Base-by-base conservation (phyloP, 129 eudicot species). In the Glebionis coronaria region DNA sequence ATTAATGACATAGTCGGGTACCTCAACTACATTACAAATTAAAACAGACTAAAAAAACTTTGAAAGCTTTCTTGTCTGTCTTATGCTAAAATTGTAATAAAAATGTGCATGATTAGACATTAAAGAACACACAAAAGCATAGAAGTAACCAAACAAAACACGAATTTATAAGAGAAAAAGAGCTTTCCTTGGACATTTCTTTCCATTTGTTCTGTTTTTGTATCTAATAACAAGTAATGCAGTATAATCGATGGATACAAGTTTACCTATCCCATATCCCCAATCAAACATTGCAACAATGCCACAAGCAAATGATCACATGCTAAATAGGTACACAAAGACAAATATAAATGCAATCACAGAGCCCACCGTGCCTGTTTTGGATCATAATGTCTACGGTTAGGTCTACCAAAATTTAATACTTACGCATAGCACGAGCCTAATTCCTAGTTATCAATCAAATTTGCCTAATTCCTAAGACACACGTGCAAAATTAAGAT, bases 111-210 rank as follows among this genome's bases (percentile, higher is more conserved):
- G 47, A 18, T 53, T 19, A 8, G 12, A 25, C 18, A 44, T 6
- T 35, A 44, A 75, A 18, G 35, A 47, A 69, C 50, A 58, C 38
- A 56, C 53, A 58, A 49, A 23, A 35, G 10, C 18, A 45, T 35
- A 35, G 9, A 35, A 35, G 9, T 35, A 35, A 35, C 6, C 40
- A 35, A 4, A 35, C 9, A 35, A 6, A 35, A 35, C 9, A 35
- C 40, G 40, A 35, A 5, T 35, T 35, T 35, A 5, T 5, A 9
- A 35, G 40, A 35, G 6, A 35, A 35, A 7, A 35, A 35, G 7
- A 23, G 25, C 25, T 23, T 23, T 23, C 25, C 25, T 23, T 23
- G 25, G 25, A 5, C 40, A 0, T 7, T 7, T 35, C 7, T 35
- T 5, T 35, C 40, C 40, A 5, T 35, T 35, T 4, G 40, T 7